Evolutionary conservation across 1,139 yeast species (phyloP).

Genomic region (Pichia norvegensis): DNA sequence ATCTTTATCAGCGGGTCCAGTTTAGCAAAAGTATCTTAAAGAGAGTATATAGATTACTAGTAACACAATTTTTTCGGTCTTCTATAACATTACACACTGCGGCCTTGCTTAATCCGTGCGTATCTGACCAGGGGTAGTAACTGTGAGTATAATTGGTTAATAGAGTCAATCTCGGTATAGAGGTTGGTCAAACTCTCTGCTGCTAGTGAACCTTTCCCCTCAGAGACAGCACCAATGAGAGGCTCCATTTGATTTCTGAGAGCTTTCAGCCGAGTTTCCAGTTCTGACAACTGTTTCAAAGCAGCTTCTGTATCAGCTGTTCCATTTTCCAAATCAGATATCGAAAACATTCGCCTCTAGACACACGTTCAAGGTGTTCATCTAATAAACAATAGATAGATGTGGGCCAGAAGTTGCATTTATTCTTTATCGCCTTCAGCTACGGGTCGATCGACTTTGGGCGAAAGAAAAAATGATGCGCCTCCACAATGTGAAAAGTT

Average conservation of each 20-base stretch:
- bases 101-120: background rate
- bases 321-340: constrained; percentile 31
- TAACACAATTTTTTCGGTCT: background rate
- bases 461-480: background rate
- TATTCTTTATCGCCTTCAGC: background rate
- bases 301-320: constrained; percentile 28
- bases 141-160: background rate
- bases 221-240: constrained; percentile 44
- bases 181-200: constrained; percentile 21
- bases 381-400: too few species aligned
- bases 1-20: too few species aligned
- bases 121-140: background rate
- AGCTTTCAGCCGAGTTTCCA: constrained; percentile 10
- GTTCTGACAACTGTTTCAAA: constrained; percentile 29
- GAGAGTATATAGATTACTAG: background rate
- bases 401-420: too few species aligned
- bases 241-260: constrained; percentile 19
- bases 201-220: constrained; percentile 34
- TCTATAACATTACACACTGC: background rate
- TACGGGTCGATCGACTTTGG: background rate
- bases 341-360: constrained; percentile 20
- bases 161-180: background rate
- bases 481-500: background rate
- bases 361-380: background rate
- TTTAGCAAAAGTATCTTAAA: background rate